Base-by-base conservation (phyloP, 2,329 filamentous ascomycete species). In the Elsinoe fawcettii region DNA sequence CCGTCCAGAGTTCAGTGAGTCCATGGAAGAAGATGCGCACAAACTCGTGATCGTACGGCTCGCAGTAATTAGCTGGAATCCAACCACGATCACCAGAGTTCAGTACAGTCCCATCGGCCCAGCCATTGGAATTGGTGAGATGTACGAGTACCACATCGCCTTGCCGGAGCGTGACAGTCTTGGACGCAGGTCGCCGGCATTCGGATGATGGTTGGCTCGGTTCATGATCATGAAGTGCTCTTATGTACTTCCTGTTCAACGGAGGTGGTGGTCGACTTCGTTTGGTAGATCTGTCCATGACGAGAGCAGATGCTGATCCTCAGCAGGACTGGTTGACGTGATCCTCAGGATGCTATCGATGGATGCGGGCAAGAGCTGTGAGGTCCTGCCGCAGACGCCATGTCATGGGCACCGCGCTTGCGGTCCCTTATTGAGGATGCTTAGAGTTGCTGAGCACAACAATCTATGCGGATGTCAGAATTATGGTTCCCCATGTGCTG, bases 11-110 rank as follows among this genome's bases (percentile, higher is more conserved):
- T 67, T 93, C 88, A 12, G 93, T 83, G 60, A 96, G 77, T 0
- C 91, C 90, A 65, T 89, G 90, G 34, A 99, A 77, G 20, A 99
- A 78, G 61, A 84, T 90, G 56, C 85, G 83, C 79, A 97, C 91
- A 62, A 90, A 85, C 20, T 90, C 83, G 46, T 92, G 90, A 63
- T 96, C 89, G 70, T 96, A 99, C 8, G 89, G 81, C 69, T 96
- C 91, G 75, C 93, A 99, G 71, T 97, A 99, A 72, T 99, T 99
- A 7, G 93, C 99, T 2, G 93, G 93, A 60, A 99, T 77, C 93
- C 93, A 99, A 61, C 93, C 93, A 64, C 93, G 82, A 53, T 87
- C 87, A 23, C 92, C 92, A 2, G 90, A 89, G 22, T 86, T 81
- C 60, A 99, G 75, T 39, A 96, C 77, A 0, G 93, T 99, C 54